phyloP scores from a whole-genome alignment of 345 rosid genomes.

The Pseudoturritis turrita region DNA sequence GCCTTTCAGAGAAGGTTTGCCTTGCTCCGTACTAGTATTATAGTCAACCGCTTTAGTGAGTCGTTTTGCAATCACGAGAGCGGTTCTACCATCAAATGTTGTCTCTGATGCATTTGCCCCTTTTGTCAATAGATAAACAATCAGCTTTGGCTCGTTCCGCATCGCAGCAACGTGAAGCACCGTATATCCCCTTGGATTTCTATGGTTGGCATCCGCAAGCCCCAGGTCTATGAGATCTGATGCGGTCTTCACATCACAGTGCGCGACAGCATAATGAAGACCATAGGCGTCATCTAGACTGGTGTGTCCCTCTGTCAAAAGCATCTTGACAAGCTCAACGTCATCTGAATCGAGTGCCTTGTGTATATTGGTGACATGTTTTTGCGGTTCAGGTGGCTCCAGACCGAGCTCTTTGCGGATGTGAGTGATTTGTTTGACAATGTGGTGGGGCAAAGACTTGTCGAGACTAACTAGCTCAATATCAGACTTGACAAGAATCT shows the following conservation, averaged over 20 bases:
- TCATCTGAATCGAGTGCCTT: constrained; percentile 86
- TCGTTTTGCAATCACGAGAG: constrained; percentile 61
- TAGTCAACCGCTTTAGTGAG: constrained; percentile 59
- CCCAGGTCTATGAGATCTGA: constrained; percentile 70
- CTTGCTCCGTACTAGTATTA: constrained; percentile 47
- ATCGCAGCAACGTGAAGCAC: constrained; percentile 80
- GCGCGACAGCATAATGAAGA: constrained; percentile 80
- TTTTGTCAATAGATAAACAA: constrained; percentile 64
- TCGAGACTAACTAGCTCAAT: constrained; percentile 56
- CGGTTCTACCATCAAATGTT: constrained; percentile 68
- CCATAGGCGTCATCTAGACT: constrained; percentile 66
- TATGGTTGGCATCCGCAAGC: constrained; percentile 57
- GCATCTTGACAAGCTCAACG: constrained; percentile 76
- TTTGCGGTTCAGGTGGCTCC: constrained; percentile 38
- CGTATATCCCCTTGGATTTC: constrained; percentile 62
- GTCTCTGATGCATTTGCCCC: constrained; percentile 69
- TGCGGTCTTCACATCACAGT: constrained; percentile 72
- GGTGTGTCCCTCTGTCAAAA: constrained; percentile 60
- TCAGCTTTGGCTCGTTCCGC: constrained; percentile 75
- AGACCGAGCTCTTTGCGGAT: constrained; percentile 40
- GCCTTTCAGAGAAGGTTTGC: constrained; percentile 52
- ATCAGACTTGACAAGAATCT: constrained; percentile 54
- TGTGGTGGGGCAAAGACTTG: constrained; percentile 50
- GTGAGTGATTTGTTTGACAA: constrained; percentile 44
- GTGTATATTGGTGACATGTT: constrained; percentile 57